Evolutionary conservation across 1,139 yeast species (phyloP), one percentile per base, ranked within the genome.

Genomic region (Suhomyces guaymorum): DNA sequence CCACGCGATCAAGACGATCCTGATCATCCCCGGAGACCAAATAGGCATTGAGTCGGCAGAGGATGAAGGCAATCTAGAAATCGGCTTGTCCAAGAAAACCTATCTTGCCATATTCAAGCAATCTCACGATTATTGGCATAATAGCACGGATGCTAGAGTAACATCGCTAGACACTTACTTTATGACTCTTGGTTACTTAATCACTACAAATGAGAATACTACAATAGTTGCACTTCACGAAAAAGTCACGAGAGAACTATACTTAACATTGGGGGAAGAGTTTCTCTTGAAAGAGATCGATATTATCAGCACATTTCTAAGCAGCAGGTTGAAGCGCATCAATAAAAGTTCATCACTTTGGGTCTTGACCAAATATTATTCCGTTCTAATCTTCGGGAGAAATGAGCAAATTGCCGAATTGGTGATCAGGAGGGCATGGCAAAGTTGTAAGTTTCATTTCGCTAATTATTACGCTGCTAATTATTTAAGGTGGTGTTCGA

Each of bases 311-410:
- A 48, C 70, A 2, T 57, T 61, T 28, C 46, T 65, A 15, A 54
- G 61, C 16, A 61, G 73, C 37, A 48, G 64, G 14, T 41, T 70
- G 30, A 54, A 56, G 33, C 49, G 68, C 33, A 61, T 70, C 40
- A 70, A 70, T 44, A 70, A 70, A 48, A 69, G 73, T 47, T 57
- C 73, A 4, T 52, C 66, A 12, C 51, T 70, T n/a, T 70, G 74
- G 74, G 45, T 45, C 21, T 54, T 59, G 51, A 43, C 66, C 32
- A 62, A 63, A 37, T 62, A 65, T 41, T 40, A 66, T 25, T 26
- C 34, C 17, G 8, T 40, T 14, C 22, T 20, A 12, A 25, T 24
- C 7, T 27, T 57, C 2, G 15, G 16, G 2, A 24, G 21, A 15
- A 10, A 23, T 12, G 26, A 28, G 13, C 30, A 37, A 9, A 11